Conservation (phyloP, 2,329 filamentous ascomycete species). For the Aspergillus floridensis region DNA sequence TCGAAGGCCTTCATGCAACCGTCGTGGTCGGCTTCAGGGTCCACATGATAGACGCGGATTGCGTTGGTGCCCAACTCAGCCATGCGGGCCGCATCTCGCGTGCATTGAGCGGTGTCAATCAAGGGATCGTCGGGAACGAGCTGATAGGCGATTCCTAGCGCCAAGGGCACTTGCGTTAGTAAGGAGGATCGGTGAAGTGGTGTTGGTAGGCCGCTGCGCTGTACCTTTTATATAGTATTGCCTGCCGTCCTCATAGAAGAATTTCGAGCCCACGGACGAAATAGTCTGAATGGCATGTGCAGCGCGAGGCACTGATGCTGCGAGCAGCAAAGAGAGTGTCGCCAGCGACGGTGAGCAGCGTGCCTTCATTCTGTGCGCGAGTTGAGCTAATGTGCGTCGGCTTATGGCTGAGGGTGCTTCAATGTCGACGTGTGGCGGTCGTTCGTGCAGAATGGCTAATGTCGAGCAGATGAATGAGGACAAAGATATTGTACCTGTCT, state of each 20-base stretch:
- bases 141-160: conserved; percentile 69
- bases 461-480: neutral
- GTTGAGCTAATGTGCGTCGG: neutral
- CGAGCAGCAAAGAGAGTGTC: conserved; percentile 22
- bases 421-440: neutral
- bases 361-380: neutral
- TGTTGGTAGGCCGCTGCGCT: conserved; percentile 7
- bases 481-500: neutral
- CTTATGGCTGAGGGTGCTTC: neutral
- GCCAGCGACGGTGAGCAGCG: neutral
- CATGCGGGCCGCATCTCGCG: conserved; percentile 73
- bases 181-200: neutral
- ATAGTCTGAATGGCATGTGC: conserved; percentile 53
- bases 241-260: conserved; percentile 75
- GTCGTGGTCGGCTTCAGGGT: conserved; percentile 66
- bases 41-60: conserved; percentile 86
- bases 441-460: neutral
- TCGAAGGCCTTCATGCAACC: conserved; percentile 79
- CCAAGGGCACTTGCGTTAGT: conserved; percentile 7
- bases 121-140: conserved; percentile 70
- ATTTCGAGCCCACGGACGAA: conserved; percentile 70
- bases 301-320: conserved; percentile 26
- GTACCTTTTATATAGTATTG: conserved; percentile 83
- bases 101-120: conserved; percentile 71
- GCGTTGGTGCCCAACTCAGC: conserved; percentile 75